These are phyloP conservation scores for Sapria himalayana DNA, from an alignment of 345 rosid species.

Conservation along the genomic window DNA sequence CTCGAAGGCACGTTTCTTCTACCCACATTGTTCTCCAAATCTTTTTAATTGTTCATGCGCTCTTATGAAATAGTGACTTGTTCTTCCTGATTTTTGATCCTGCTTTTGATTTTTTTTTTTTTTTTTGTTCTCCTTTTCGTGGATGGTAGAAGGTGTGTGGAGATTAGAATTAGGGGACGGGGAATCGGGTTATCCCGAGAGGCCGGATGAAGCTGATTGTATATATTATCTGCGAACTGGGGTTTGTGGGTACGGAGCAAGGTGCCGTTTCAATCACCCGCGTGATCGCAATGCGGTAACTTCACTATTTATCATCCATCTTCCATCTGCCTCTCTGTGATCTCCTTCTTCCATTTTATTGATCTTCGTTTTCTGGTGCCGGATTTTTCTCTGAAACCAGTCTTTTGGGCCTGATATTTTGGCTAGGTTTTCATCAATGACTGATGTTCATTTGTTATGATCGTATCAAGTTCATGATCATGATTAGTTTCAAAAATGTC, in stretches of 20 bases:
- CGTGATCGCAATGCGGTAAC: conserved; percentile 57
- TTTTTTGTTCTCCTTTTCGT: conserved; percentile 11
- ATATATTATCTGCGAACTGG: conserved; percentile 64
- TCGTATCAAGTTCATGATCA: conserved; percentile 5
- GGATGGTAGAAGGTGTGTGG: conserved; percentile 53
- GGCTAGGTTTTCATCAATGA: background rate
- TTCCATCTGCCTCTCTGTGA: too few relatives aligned
- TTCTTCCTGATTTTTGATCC: background rate
- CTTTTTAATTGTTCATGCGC: too few relatives aligned
- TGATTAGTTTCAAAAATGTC: conserved; percentile 5
- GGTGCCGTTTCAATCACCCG: conserved; percentile 97
- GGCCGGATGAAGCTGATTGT: conserved; percentile 64
- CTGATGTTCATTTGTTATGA: conserved; percentile 5
- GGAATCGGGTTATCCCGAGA: conserved; percentile 49
- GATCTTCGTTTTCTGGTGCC: conserved; percentile 9
- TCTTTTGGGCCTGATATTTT: conserved; percentile 1
- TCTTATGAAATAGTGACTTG: too few relatives aligned
- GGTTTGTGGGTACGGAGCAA: conserved; percentile 51
- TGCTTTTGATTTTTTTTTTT: conserved; percentile 15
- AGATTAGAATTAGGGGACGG: conserved; percentile 33
- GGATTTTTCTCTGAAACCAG: background rate
- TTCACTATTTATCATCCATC: too few relatives aligned
- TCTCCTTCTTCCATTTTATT: too few relatives aligned
- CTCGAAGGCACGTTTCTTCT: conserved; percentile 31
- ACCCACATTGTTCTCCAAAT: conserved; percentile 12